These are phyloP conservation scores for Arthrobotrys megalospora DNA, from an alignment of 2,329 filamentous ascomycete species.

Conservation along the genomic window DNA sequence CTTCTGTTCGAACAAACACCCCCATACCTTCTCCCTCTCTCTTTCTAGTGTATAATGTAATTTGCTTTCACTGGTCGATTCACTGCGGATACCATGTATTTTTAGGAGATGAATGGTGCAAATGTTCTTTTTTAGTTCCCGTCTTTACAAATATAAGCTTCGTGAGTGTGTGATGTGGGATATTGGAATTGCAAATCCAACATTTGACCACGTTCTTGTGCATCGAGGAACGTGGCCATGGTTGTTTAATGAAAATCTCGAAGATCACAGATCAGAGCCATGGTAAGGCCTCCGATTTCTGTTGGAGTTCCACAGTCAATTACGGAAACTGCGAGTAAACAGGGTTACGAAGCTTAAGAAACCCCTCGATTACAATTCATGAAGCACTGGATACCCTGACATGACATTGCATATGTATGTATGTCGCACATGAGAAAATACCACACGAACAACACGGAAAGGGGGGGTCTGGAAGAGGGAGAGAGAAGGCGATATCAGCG, in stretches of 20 bases:
- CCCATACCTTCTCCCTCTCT: conserved; percentile 5
- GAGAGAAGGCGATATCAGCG: no score
- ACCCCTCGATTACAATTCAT: no score
- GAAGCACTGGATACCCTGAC: no score
- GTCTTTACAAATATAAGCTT: no score
- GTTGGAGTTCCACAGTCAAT: neutral
- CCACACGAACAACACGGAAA: no score
- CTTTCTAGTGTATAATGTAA: conserved; percentile 50
- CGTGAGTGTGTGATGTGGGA: neutral
- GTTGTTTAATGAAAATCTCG: neutral
- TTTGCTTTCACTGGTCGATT: conserved; percentile 22
- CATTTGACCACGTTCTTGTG: neutral
- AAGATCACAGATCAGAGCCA: neutral
- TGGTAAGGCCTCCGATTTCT: neutral
- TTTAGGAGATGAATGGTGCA: conserved; percentile 47
- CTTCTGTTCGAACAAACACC: neutral
- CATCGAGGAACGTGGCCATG: neutral
- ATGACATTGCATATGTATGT: no score
- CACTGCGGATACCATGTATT: conserved; percentile 57
- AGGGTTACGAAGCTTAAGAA: no score
- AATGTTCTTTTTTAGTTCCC: conserved; percentile 13
- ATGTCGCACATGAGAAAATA: no score
- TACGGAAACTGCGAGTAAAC: neutral
- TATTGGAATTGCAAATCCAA: neutral
- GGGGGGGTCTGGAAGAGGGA: no score